Conservation (phyloP, 2,329 filamentous ascomycete genomes). For the Pestalotiopsis sp. region DNA sequence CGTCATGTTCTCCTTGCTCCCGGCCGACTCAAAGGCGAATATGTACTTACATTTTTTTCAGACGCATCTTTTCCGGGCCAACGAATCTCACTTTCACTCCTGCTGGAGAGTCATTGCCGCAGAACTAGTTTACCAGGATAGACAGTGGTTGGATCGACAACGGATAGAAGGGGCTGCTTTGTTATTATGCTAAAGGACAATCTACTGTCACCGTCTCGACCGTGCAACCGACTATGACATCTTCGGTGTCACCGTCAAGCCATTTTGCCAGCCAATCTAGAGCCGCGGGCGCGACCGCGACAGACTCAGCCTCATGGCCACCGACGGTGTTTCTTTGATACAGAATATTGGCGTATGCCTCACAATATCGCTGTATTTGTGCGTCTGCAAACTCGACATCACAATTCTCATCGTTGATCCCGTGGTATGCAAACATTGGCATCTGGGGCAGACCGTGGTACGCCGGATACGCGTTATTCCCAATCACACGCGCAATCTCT, state of each 20-base stretch:
- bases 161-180: not conserved
- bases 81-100: no score
- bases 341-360: constrained; percentile 40
- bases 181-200: not conserved
- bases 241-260: not conserved
- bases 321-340: constrained; percentile 48
- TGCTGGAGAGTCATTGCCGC: no score
- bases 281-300: constrained; percentile 9
- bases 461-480: constrained; percentile 31
- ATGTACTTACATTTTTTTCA: not conserved
- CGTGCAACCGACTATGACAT: not conserved
- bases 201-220: not conserved
- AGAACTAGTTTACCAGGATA: no score
- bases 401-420: constrained; percentile 47
- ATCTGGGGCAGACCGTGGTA: constrained; percentile 45
- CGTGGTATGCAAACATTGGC: constrained; percentile 51
- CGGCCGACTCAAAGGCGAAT: not conserved
- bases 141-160: no score
- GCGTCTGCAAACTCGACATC: constrained; percentile 45
- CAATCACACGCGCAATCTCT: constrained; percentile 26
- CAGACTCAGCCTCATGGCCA: not conserved
- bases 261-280: not conserved
- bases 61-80: no score
- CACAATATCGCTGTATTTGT: constrained; percentile 44
- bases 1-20: not conserved